Evolutionary conservation across 345 rosid species (phyloP).

Genomic region (Punica granatum): DNA sequence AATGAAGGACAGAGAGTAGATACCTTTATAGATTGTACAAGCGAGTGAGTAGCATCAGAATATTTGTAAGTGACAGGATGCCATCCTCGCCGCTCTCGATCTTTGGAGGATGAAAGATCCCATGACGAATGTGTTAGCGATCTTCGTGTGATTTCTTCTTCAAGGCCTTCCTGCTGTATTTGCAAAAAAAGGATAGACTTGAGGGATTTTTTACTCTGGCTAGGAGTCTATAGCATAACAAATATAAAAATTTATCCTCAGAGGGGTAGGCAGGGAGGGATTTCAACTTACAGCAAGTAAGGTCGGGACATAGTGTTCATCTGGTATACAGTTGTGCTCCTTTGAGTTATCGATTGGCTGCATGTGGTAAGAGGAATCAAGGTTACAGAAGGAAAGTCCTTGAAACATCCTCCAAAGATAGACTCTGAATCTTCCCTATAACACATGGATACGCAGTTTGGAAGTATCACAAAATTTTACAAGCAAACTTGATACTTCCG

Average conservation of each 20-base stretch:
- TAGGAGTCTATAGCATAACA: background rate
- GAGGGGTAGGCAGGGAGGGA: background rate
- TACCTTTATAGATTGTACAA: constrained; percentile 79
- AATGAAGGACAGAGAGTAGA: background rate
- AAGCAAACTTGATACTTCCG: too few relatives aligned
- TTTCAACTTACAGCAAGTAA: constrained; percentile 65
- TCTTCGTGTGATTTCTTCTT: constrained; percentile 68
- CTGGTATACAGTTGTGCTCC: constrained; percentile 96
- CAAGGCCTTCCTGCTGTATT: constrained; percentile 68
- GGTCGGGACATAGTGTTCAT: constrained; percentile 96
- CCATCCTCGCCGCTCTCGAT: constrained; percentile 84
- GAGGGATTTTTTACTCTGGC: background rate
- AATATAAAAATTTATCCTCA: background rate
- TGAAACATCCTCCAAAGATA: background rate
- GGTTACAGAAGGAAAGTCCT: background rate
- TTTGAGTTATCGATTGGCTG: constrained; percentile 73
- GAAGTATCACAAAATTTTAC: background rate
- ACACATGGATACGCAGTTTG: background rate
- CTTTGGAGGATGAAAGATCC: constrained; percentile 77
- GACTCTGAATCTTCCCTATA: background rate
- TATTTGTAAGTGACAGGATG: constrained; percentile 79
- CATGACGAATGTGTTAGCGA: constrained; percentile 74
- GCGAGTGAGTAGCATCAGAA: constrained; percentile 67
- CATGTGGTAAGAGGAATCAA: constrained; percentile 17
- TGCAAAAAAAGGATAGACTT: background rate